A percentile compares a stretch with the other conserved stretches of the same genome.
Evolutionary conservation across 306 rosid species (phyloP).

Genomic region (Hippophae tibetana): DNA sequence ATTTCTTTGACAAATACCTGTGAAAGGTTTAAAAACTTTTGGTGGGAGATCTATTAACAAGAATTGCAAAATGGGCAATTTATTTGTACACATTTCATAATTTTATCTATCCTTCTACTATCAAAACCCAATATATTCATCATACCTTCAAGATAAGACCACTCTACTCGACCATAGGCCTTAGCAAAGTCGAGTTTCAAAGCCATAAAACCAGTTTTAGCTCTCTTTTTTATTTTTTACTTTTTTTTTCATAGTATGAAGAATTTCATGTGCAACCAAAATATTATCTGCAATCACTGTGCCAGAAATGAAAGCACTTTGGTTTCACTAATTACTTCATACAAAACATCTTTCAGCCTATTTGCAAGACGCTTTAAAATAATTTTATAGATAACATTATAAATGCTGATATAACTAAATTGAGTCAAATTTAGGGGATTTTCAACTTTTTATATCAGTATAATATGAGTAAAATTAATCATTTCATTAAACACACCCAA

Average conservation of each 20-base stretch:
- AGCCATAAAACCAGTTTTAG: neutral
- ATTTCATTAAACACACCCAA: accelerated
- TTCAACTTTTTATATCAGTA: neutral
- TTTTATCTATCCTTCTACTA: neutral
- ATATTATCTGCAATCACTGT: neutral
- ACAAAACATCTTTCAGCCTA: neutral
- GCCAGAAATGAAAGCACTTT: no score
- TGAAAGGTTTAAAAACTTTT: no score
- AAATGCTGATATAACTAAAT: neutral
- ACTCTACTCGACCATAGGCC: neutral
- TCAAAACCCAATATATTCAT: neutral
- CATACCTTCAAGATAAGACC: neutral
- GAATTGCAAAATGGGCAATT: no score
- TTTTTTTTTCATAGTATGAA: neutral
- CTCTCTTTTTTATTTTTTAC: no score
- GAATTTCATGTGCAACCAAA: neutral
- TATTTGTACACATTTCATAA: neutral
- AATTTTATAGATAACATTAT: neutral
- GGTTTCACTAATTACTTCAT: no score
- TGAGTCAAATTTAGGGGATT: neutral
- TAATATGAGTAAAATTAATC: neutral
- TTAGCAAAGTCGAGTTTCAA: neutral
- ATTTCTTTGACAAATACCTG: no score
- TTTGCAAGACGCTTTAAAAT: neutral
- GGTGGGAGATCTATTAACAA: no score